Percentiles rank a stretch among this genome's conserved stretches.
These are phyloP conservation scores for Tolypocladium guangdongense DNA, from an alignment of 2,329 filamentous ascomycete genomes.

Conservation along the genomic window DNA sequence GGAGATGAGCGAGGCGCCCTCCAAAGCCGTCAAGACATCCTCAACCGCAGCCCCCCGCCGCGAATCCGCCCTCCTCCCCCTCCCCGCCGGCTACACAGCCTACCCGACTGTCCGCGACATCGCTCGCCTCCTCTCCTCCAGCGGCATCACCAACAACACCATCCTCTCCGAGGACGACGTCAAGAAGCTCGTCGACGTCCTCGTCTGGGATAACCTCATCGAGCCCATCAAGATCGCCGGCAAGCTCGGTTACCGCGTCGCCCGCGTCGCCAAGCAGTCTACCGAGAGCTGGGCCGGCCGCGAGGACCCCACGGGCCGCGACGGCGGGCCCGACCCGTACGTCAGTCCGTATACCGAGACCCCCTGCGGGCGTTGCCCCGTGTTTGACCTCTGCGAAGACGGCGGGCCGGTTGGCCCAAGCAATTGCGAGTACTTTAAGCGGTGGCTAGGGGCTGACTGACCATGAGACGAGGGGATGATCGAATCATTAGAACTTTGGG, in stretches of 20 bases:
- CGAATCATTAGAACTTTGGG: not conserved
- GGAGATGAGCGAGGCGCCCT: slow-evolving; percentile 21
- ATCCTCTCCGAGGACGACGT: slow-evolving; percentile 65
- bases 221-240: slow-evolving; percentile 48
- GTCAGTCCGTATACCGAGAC: slow-evolving; percentile 74
- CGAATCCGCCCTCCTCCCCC: slow-evolving; percentile 34
- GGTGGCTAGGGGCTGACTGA: slow-evolving; percentile 56
- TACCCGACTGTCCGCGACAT: slow-evolving; percentile 78
- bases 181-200: slow-evolving; percentile 74
- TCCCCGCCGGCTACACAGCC: slow-evolving; percentile 56
- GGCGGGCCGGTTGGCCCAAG: slow-evolving; percentile 82
- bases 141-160: slow-evolving; percentile 61
- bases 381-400: slow-evolving; percentile 85
- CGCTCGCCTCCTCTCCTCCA: slow-evolving; percentile 59
- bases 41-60: slow-evolving; percentile 14
- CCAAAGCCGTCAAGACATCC: slow-evolving; percentile 16
- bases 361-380: slow-evolving; percentile 84
- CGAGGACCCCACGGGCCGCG: slow-evolving; percentile 23
- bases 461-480: not conserved
- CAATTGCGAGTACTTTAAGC: slow-evolving; percentile 84
- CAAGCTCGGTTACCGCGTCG: slow-evolving; percentile 41
- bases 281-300: slow-evolving; percentile 28
- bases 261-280: slow-evolving; percentile 36
- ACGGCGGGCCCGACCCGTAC: slow-evolving; percentile 30
- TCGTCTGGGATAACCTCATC: slow-evolving; percentile 78